phyloP scores from a whole-genome alignment of 108 stramenopile species.

The Skeletonema tropicum region DNA sequence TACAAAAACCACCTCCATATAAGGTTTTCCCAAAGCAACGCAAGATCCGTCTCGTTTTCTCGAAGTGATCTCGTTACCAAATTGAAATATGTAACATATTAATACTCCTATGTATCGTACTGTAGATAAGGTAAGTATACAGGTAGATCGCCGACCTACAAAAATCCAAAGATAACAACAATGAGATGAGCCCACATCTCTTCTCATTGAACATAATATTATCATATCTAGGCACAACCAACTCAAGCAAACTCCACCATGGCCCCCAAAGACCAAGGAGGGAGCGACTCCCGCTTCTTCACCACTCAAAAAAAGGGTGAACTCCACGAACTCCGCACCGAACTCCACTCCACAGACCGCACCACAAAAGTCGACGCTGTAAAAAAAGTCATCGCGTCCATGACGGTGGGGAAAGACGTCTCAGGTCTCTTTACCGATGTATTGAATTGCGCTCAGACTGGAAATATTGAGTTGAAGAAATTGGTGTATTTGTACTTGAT shows the following conservation, averaged over 20 bases:
- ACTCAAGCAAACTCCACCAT: constrained; percentile 8
- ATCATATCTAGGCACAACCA: neutral
- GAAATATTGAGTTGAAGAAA: constrained; percentile 98
- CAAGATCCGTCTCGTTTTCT: too few species aligned
- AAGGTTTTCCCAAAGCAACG: too few species aligned
- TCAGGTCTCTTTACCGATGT: constrained; percentile 97
- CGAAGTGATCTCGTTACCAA: too few species aligned
- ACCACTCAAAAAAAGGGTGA: constrained; percentile 98
- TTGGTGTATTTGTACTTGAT: constrained; percentile 99
- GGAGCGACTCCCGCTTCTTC: constrained; percentile 92
- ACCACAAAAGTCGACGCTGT: constrained; percentile 97
- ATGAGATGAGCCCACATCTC: neutral
- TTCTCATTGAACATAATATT: neutral
- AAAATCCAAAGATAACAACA: neutral
- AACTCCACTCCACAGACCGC: constrained; percentile 94
- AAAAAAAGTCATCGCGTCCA: constrained; percentile 99
- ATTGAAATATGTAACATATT: too few species aligned
- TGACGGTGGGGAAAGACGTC: constrained; percentile 99
- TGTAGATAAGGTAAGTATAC: too few species aligned
- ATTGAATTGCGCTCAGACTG: constrained; percentile 99
- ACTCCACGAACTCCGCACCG: constrained; percentile 97
- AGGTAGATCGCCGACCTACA: too few species aligned
- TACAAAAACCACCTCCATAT: too few species aligned
- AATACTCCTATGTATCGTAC: too few species aligned
- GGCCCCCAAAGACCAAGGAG: constrained; percentile 48